Evolutionary conservation across 768 basidiomycete genomes (phyloP).

Genomic region (Lanmaoa pseudosensibilis): DNA sequence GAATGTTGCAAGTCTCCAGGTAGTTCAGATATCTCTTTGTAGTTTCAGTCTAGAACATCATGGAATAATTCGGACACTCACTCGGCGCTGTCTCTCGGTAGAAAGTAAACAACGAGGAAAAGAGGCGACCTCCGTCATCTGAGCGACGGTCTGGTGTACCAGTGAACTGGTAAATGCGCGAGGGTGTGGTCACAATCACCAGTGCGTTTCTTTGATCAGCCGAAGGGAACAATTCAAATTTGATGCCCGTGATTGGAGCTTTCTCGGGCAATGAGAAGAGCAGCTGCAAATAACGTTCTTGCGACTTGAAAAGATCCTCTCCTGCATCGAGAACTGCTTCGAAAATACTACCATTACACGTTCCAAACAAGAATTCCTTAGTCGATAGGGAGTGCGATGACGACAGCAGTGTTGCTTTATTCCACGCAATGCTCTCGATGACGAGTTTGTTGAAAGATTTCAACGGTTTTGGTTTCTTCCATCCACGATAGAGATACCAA

Average conservation of each 20-base stretch:
- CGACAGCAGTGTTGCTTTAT: conserved; percentile 63
- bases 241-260: conserved; percentile 81
- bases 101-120: conserved; percentile 67
- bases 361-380: conserved; percentile 84
- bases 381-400: conserved; percentile 72
- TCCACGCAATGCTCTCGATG: conserved; percentile 93
- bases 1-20: conserved; percentile 76
- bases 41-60: conserved; percentile 21
- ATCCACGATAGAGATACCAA: conserved; percentile 82
- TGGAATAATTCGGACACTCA: conserved; percentile 39
- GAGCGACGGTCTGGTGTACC: conserved; percentile 64
- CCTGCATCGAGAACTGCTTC: conserved; percentile 89
- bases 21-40: conserved; percentile 83
- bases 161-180: conserved; percentile 88
- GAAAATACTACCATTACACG: conserved; percentile 80
- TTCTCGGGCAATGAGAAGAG: conserved; percentile 79
- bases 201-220: conserved; percentile 61
- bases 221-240: conserved; percentile 73
- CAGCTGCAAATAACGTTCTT: conserved; percentile 72
- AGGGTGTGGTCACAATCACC: conserved; percentile 80
- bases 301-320: conserved; percentile 89
- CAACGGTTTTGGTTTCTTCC: conserved; percentile 80
- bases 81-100: conserved; percentile 83
- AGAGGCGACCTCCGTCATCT: conserved; percentile 76
- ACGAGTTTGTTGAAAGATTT: conserved; percentile 77